Base-by-base conservation (phyloP, 2,329 filamentous ascomycete species). In the Pestalotiopsis sp. region DNA sequence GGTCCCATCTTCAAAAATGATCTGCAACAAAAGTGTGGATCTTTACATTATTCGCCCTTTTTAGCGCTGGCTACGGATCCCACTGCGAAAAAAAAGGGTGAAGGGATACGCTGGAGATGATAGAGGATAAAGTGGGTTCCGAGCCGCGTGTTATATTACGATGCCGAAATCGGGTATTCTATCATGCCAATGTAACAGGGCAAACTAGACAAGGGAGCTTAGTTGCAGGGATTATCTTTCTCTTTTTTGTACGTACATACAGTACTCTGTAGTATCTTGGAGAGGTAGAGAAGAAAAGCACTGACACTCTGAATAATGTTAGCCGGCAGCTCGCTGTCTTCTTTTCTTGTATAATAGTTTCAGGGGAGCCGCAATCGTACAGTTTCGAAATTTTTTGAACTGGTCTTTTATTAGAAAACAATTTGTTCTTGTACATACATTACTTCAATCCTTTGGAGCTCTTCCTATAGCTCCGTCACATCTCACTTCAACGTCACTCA, bases 121-220 rank as follows among this genome's bases (percentile, higher is more conserved):
- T n/a, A 59, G 57, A 59, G 57, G 57, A 59, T 59, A 45, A 36
- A 38, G 60, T 63, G 60, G 60, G 60, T 41, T 36, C n/a, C 11
- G 38, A 36, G 60, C 60, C 60, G 36, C 60, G 60, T 63, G 60
- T 63, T 31, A 63, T 41, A 63, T 63, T 36, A 63, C 60, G 60
- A 63, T 45, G 31, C 38, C 20, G 31, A 36, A 63, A 63, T 25
- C 23, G 23, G n/a, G 31, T 25, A 20, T 63, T 36, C 36, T 23
- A 36, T 31, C 13, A 45, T n/a, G 14, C 27, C 38, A 27, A 20
- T 41, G 23, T 38, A 63, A 36, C 60, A 14, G 31, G 31, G 31
- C 31, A 36, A 36, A 62, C 59, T 38, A 36, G 23, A 63, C 20
- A 14, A 45, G 31, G 27, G 38, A 63, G 17, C 31, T 11, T 36